Evolutionary conservation across 805 yeast species (phyloP), one percentile per base, ranked within the genome.

Genomic region (Saccharomyces jurei): DNA sequence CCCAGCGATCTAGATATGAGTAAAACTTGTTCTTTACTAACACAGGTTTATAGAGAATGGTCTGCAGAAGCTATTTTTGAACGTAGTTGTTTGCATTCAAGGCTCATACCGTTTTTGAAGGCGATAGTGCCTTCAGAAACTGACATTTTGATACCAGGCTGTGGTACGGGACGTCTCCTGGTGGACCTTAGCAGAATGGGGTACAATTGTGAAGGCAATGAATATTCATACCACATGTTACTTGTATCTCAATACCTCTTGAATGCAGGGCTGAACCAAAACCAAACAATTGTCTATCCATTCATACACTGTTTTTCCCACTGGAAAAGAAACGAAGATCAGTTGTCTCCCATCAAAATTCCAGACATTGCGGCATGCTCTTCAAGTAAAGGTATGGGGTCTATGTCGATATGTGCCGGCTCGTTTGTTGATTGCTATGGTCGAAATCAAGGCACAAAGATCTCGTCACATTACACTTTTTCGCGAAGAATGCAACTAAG

Each of bases 371-470:
- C 57, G 13, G 44, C 44, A 11, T 6, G 25, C 5, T 11, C 59
- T 69, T 14, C 59, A 71, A 48, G 77, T 77, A 0, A 55, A 59
- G 1, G 71, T 48, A 71, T 63, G 21, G 79, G 77, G 11, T 65
- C 76, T 50, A 78, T 84, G 83, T 77, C 84, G 0, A 83, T 84
- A 81, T 75, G 81, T 3, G 81, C 86, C 0, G 90, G 90, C 0
- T 81, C 86, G 0, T 85, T 86, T 64, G 77, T 77, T 2, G 87
- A 83, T 57, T 68, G 83, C 36, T 82, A 81, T 63, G 86, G 86
- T 0, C 81, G 81, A 0, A 54, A 58, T 41, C 64, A 76, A 1
- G 57, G 59, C 10, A 58, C 59, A 21, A 51, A 47, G 31, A 49
- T 41, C 14, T 58, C 60, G 2, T 50, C 50, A 6, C 46, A 52